Conservation (phyloP, 805 yeast genomes). For the Gaillardinia entomophila region DNA sequence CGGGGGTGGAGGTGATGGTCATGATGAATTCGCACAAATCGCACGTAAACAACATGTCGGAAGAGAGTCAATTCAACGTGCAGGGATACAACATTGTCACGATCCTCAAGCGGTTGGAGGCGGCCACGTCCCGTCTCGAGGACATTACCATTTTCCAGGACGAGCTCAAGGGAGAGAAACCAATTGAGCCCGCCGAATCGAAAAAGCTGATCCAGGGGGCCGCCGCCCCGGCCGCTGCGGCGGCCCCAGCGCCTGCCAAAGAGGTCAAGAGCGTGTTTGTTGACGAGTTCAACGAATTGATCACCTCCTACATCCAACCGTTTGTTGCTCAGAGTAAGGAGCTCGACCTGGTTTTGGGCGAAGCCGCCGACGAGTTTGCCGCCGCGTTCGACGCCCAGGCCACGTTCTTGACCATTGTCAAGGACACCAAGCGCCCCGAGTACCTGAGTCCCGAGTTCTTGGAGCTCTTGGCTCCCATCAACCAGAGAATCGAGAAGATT, state of each 20-base stretch:
- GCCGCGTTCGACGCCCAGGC: conserved; percentile 56
- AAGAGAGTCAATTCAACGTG: conserved; percentile 45
- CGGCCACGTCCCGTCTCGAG: conserved; percentile 89
- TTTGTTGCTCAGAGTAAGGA: conserved; percentile 48
- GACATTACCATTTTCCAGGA: conserved; percentile 81
- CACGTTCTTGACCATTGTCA: conserved; percentile 53
- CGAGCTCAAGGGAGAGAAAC: conserved; percentile 20
- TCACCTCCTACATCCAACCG: conserved; percentile 51
- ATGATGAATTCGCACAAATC: neutral
- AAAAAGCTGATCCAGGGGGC: conserved; percentile 3
- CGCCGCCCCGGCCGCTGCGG: conserved; percentile 7
- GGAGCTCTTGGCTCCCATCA: conserved; percentile 63
- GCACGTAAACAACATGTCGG: conserved; percentile 10
- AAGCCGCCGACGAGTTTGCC: conserved; percentile 45
- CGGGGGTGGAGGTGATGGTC: neutral
- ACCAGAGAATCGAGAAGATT: conserved; percentile 51
- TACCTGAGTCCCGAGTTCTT: conserved; percentile 46
- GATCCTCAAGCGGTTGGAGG: conserved; percentile 67
- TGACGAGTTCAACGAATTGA: conserved; percentile 48
- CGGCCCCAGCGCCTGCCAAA: conserved; percentile 9
- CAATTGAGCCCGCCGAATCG: conserved; percentile 7
- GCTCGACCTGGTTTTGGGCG: conserved; percentile 53
- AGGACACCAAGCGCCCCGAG: conserved; percentile 61
- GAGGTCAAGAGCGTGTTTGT: conserved; percentile 38
- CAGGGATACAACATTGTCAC: conserved; percentile 88